phyloP scores from a whole-genome alignment of 2,329 filamentous ascomycete genomes.

The Trichoderma koningii region DNA sequence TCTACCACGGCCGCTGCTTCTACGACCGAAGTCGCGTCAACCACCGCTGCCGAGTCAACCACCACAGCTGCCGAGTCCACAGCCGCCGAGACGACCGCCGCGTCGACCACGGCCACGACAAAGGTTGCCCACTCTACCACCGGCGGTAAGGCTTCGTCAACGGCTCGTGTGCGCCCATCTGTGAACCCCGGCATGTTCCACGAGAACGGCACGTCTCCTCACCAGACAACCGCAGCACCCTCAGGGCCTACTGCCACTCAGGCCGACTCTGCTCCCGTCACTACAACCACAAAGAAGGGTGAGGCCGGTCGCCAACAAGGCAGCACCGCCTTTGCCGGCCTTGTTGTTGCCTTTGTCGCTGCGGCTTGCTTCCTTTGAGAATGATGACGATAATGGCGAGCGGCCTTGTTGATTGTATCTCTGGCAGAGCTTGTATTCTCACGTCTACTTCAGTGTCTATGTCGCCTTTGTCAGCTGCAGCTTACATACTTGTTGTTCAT shows the following conservation, averaged over 20 bases:
- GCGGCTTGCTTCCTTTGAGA: conserved; percentile 52
- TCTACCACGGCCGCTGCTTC: conserved; percentile 28
- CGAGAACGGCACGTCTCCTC: conserved; percentile 48
- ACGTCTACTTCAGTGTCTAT: conserved; percentile 26
- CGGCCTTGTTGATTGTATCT: conserved; percentile 29
- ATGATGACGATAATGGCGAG: conserved; percentile 22
- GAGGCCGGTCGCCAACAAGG: conserved; percentile 52
- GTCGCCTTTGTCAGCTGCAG: conserved; percentile 24
- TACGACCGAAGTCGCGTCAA: neutral
- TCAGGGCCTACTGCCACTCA: conserved; percentile 32
- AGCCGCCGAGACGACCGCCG: conserved; percentile 6
- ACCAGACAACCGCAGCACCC: conserved; percentile 8
- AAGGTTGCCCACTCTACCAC: conserved; percentile 26
- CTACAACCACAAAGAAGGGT: conserved; percentile 45
- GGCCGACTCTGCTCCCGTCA: conserved; percentile 36
- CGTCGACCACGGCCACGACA: neutral
- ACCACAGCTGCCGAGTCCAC: conserved; percentile 28
- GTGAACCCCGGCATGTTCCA: conserved; percentile 55
- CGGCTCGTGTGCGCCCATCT: conserved; percentile 39
- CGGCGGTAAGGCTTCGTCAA: conserved; percentile 29
- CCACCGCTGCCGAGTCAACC: conserved; percentile 25
- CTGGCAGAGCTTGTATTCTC: conserved; percentile 16
- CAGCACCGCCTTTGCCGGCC: conserved; percentile 54
- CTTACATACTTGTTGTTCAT: conserved; percentile 16
- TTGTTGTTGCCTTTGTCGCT: conserved; percentile 58